Percentiles rank a stretch among this genome's conserved stretches.
phyloP scores from a whole-genome alignment of 257 asterid species.

The Plantago ovata region DNA sequence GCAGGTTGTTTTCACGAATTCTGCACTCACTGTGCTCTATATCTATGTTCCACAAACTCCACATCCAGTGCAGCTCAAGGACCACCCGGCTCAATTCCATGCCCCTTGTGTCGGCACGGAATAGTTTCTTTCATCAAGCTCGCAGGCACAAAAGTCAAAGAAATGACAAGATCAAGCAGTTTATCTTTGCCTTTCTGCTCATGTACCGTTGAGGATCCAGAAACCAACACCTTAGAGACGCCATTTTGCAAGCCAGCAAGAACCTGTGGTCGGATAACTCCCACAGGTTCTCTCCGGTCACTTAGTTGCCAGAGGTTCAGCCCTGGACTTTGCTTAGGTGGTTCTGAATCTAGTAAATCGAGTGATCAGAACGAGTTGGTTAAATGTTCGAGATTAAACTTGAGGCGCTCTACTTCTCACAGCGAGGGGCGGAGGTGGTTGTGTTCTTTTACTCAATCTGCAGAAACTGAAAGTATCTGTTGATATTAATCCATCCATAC shows the following conservation, averaged over 20 bases:
- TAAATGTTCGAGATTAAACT: constrained; percentile 46
- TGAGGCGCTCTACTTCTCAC: constrained; percentile 54
- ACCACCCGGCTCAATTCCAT: constrained; percentile 75
- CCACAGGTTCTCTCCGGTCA: constrained; percentile 53
- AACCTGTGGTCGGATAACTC: constrained; percentile 37
- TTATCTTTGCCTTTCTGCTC: constrained; percentile 63
- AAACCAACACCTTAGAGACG: constrained; percentile 39
- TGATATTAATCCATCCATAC: constrained; percentile 19
- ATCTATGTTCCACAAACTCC: constrained; percentile 65
- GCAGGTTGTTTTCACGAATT: constrained; percentile 85
- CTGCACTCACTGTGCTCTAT: constrained; percentile 77
- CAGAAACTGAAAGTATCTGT: constrained; percentile 51
- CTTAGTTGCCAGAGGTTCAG: constrained; percentile 54
- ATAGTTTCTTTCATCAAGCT: constrained; percentile 67
- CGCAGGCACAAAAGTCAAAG: constrained; percentile 47
- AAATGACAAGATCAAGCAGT: constrained; percentile 41
- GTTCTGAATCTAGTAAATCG: constrained; percentile 39
- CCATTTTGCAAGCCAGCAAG: constrained; percentile 62
- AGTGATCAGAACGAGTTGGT: constrained; percentile 32
- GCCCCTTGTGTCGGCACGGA: constrained; percentile 86
- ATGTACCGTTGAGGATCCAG: constrained; percentile 48
- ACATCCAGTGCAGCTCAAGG: constrained; percentile 45
- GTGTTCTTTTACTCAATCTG: constrained; percentile 56
- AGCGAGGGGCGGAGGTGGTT: constrained; percentile 60
- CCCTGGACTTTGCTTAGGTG: constrained; percentile 64